Evolutionary conservation across 768 basidiomycete genomes (phyloP).

Genomic region (Boletus fagicola): DNA sequence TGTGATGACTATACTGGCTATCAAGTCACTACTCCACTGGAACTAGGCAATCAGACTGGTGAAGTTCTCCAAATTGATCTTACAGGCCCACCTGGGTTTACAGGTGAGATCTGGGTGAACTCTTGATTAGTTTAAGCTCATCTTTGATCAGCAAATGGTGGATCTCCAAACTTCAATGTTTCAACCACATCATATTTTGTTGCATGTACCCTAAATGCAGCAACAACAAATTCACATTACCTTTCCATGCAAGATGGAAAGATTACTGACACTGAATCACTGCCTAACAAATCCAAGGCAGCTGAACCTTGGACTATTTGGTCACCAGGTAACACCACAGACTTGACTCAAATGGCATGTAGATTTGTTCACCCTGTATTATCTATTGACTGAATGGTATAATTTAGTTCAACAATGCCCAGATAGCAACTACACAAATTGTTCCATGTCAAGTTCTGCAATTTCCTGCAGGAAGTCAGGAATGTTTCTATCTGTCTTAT

Average conservation of each 20-base stretch:
- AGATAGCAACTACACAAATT: background rate
- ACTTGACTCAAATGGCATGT: background rate
- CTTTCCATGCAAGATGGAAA: background rate
- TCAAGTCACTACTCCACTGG: too few species aligned
- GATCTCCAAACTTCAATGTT: too few species aligned
- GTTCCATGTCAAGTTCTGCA: background rate
- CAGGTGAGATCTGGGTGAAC: too few species aligned
- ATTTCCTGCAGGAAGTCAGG: background rate
- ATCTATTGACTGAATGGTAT: background rate
- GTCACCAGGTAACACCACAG: background rate
- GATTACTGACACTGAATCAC: background rate
- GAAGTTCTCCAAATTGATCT: too few species aligned
- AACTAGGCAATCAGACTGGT: too few species aligned
- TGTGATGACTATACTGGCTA: too few species aligned
- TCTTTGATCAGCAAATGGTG: too few species aligned
- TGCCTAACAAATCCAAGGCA: background rate
- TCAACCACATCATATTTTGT: background rate
- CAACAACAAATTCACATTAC: background rate
- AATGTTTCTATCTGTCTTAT: background rate
- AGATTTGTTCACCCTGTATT: background rate
- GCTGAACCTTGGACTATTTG: slow-evolving; percentile 4
- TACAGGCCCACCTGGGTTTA: too few species aligned
- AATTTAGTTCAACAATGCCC: background rate
- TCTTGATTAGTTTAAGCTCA: too few species aligned
- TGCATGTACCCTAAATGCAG: background rate